Evolutionary conservation across 108 stramenopile genomes (phyloP), one percentile per base, ranked within the genome.

Genomic region (Skeletonema costatum): DNA sequence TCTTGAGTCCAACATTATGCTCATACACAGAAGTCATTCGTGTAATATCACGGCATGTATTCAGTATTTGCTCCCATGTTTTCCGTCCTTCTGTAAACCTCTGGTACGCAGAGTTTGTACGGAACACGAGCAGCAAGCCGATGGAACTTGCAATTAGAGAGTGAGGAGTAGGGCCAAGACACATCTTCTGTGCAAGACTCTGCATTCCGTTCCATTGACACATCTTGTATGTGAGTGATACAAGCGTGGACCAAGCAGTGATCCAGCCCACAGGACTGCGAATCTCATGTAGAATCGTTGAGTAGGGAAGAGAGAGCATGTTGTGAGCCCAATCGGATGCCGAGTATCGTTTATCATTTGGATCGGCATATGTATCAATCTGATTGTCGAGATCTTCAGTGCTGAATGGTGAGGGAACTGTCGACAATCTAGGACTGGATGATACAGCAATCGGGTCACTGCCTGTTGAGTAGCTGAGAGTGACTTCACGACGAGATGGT

Each of bases 21-120:
- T 82, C 76, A 78, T 95, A 97, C 31, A 97, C 80, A 6, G 61
- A 64, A 16, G 80, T 69, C 87, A 94, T 83, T 36, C 96, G 81
- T 21, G 91, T 89, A 31, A 95, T 60, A 70, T 96, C 93, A 5
- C 97, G 83, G 29, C 85, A 76, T 8, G 71, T 72, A 77, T 80
- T 81, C 50, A 87, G 71, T 29, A 97, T 74, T 46, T 87, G 76
- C 70, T 95, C 92, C 95, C 95, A 97, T 21, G 94, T 90, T 72
- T 90, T 88, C 48, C 95, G 85, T 58, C 97, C 97, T 71, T 97
- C 97, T 87, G 64, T 80, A 70, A 90, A 96, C 56, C 91, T 66
- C 48, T 90, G 83, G 73, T 93, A 93, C 3, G 92, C 89, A 21
- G 89, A 81, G 64, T 93, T 93, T 3, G 92, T 93, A 13, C 92